A percentile compares a stretch with the other conserved stretches of the same genome.
phyloP scores from a whole-genome alignment of 2,329 filamentous ascomycete genomes.

The Cadophora sp. region DNA sequence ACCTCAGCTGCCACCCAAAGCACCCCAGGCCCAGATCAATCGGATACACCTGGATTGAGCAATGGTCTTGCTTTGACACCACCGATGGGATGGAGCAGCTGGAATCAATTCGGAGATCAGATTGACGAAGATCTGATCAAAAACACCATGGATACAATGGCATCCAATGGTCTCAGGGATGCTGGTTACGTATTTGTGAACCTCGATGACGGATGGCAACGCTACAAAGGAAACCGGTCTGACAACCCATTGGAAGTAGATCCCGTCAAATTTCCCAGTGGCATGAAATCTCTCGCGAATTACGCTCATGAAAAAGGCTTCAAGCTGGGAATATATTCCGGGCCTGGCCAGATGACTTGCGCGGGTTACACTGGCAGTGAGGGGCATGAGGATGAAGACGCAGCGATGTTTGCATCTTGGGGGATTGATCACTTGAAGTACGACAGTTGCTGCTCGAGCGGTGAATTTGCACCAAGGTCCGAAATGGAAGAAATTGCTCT shows the following conservation, averaged over 20 bases:
- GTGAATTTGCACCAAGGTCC: conserved; percentile 49
- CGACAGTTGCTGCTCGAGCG: conserved; percentile 64
- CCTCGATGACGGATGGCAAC: conserved; percentile 67
- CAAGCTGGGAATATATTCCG: conserved; percentile 70
- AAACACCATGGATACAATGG: conserved; percentile 52
- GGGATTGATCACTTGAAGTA: conserved; percentile 66
- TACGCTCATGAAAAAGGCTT: conserved; percentile 62
- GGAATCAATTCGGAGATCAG: conserved; percentile 59
- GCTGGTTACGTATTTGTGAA: conserved; percentile 62
- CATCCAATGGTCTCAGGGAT: conserved; percentile 55
- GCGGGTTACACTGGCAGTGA: conserved; percentile 54
- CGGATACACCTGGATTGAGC: conserved; percentile 30
- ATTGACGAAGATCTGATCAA: conserved; percentile 56
- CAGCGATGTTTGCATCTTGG: conserved; percentile 62
- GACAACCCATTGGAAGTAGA: conserved; percentile 50
- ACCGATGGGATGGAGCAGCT: conserved; percentile 59
- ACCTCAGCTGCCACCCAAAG: background rate
- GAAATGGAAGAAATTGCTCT: conserved; percentile 35
- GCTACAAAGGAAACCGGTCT: conserved; percentile 47
- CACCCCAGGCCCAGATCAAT: background rate
- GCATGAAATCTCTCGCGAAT: conserved; percentile 60
- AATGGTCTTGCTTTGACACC: conserved; percentile 49
- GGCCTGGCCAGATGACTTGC: conserved; percentile 51
- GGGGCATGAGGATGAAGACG: conserved; percentile 64
- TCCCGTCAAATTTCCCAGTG: conserved; percentile 60